Evolutionary conservation across 2,329 filamentous ascomycete species (phyloP).

Genomic region (Davidsoniella australis): DNA sequence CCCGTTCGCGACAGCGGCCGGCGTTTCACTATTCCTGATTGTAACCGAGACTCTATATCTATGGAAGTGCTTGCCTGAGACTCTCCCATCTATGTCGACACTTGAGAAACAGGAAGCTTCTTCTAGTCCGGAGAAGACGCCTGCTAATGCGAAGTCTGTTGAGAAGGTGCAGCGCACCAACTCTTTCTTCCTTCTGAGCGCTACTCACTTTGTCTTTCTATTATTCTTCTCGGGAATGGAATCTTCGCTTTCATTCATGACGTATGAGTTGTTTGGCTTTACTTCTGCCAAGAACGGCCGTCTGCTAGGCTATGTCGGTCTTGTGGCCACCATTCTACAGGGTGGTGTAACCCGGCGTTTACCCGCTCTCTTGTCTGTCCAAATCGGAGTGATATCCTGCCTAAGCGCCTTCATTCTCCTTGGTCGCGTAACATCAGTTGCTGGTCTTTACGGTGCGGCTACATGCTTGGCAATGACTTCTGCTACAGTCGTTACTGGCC

Average conservation of each 20-base stretch:
- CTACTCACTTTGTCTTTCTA: conserved; percentile 77
- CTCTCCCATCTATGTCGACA: conserved; percentile 43
- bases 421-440: conserved; percentile 47
- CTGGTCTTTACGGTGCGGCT: conserved; percentile 63
- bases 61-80: conserved; percentile 74
- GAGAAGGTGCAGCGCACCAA: conserved; percentile 47
- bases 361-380: conserved; percentile 63
- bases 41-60: conserved; percentile 77
- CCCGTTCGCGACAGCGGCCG: conserved; percentile 83
- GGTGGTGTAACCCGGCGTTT: conserved; percentile 78
- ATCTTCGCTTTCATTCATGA: conserved; percentile 94
- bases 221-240: conserved; percentile 98
- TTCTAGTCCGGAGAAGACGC: conserved; percentile 16
- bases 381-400: conserved; percentile 61
- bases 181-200: conserved; percentile 65
- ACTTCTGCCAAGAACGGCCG: conserved; percentile 64
- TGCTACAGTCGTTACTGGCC: conserved; percentile 81
- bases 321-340: conserved; percentile 83
- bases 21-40: conserved; percentile 71
- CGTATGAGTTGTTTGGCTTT: conserved; percentile 81
- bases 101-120: conserved; percentile 17
- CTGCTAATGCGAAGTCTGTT: conserved; percentile 13
- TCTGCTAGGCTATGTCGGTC: conserved; percentile 76
- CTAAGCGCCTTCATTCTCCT: conserved; percentile 68
- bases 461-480: conserved; percentile 76